Conservation (phyloP, 768 basidiomycete species). For the Leccinum ochraceum region DNA sequence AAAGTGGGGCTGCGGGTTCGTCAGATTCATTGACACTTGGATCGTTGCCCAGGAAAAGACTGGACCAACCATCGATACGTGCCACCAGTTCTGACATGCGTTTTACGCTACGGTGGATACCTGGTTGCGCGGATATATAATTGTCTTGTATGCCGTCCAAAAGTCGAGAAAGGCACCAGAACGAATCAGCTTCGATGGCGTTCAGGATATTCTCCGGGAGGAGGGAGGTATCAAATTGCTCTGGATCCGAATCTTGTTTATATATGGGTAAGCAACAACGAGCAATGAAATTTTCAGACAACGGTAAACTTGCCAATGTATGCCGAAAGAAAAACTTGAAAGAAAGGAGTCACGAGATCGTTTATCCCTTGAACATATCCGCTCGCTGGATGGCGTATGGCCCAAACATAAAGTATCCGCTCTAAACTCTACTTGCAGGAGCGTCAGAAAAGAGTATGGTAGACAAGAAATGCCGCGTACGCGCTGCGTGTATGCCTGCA, state of each 20-base stretch:
- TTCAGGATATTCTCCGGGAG: constrained; percentile 71
- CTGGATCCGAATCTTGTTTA: constrained; percentile 81
- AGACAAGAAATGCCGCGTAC: constrained; percentile 43
- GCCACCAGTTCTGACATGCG: constrained; percentile 93
- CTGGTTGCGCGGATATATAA: constrained; percentile 95
- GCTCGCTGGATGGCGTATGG: constrained; percentile 96
- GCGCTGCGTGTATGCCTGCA: constrained; percentile 85
- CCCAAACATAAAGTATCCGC: constrained; percentile 97
- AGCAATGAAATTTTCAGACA: not conserved
- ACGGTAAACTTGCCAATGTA: constrained; percentile 73
- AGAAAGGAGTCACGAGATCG: constrained; percentile 96
- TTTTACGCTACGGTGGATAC: constrained; percentile 90
- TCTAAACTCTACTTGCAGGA: constrained; percentile 72
- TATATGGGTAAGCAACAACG: constrained; percentile 5
- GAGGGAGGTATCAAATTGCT: constrained; percentile 77
- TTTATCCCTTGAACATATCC: constrained; percentile 99
- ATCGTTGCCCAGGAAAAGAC: not conserved
- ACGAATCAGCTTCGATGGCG: constrained; percentile 95
- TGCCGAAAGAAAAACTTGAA: constrained; percentile 92
- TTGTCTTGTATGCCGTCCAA: constrained; percentile 99
- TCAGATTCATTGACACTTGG: not conserved
- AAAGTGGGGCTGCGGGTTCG: constrained; percentile 66
- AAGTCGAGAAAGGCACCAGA: constrained; percentile 96
- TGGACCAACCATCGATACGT: constrained; percentile 76
- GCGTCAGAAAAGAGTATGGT: constrained; percentile 17